A percentile compares a stretch with the other conserved stretches of the same genome.
Evolutionary conservation across 345 rosid genomes (phyloP).

Genomic region (Eucalyptus regnans): DNA sequence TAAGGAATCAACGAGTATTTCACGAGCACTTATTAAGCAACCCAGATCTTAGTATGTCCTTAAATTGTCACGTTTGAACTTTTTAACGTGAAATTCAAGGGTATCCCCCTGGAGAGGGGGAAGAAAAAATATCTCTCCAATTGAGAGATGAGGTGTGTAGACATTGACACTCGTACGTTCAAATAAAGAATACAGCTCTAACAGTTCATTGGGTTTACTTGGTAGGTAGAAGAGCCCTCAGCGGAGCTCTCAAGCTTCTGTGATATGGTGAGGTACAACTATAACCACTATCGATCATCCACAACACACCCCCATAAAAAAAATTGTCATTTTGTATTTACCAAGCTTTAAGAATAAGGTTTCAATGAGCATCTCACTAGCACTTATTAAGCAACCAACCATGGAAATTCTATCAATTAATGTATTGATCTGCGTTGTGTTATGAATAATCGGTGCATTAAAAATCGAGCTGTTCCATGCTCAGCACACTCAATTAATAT

Average conservation of each 20-base stretch:
- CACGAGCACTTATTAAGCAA: background rate
- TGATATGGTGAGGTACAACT: no score
- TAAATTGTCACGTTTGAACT: no score
- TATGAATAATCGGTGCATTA: background rate
- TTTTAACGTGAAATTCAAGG: no score
- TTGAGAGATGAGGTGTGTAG: no score
- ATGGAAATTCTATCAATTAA: background rate
- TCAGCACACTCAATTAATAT: background rate
- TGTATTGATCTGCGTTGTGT: background rate
- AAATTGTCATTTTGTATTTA: background rate
- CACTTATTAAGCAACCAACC: background rate
- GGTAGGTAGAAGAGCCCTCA: no score
- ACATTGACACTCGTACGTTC: no score
- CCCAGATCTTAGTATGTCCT: fast-evolving
- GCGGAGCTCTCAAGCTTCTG: no score
- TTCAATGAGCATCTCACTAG: background rate
- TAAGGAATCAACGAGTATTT: background rate
- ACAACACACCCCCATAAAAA: background rate
- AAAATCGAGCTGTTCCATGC: background rate
- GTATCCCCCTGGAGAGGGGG: fast-evolving
- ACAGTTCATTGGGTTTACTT: no score
- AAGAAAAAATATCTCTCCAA: no score
- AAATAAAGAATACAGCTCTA: no score
- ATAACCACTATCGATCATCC: no score
- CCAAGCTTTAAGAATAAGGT: background rate